phyloP scores from a whole-genome alignment of 106 monocot genomes.

The Platanthera zijinensis region DNA sequence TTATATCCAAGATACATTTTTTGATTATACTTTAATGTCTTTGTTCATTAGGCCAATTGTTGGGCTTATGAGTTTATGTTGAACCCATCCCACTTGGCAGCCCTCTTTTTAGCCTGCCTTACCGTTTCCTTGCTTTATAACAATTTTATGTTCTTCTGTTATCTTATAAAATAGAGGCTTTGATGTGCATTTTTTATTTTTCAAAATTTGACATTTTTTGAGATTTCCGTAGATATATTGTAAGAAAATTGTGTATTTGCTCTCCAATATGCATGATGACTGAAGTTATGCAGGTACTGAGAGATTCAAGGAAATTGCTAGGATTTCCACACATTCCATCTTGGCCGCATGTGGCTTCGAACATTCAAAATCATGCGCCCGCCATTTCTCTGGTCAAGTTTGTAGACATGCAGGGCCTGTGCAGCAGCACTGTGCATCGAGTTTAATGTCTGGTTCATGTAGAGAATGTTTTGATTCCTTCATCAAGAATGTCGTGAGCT shows the following conservation, averaged over 20 bases:
- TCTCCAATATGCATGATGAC: neutral
- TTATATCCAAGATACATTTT: too few relatives aligned
- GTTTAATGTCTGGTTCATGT: slow-evolving; percentile 40
- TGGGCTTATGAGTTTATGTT: neutral
- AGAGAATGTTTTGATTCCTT: slow-evolving; percentile 47
- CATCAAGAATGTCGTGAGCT: slow-evolving; percentile 39
- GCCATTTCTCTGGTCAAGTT: slow-evolving; percentile 11
- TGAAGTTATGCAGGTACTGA: slow-evolving; percentile 27
- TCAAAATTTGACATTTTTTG: neutral
- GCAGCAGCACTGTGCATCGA: slow-evolving; percentile 11
- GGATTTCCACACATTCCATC: slow-evolving; percentile 62
- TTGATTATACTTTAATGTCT: too few relatives aligned
- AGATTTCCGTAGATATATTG: neutral
- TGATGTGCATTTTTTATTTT: neutral
- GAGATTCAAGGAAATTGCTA: slow-evolving; percentile 63
- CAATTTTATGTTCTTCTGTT: neutral
- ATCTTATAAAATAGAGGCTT: neutral
- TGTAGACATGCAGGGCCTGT: slow-evolving; percentile 33
- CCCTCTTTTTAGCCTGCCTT: too few relatives aligned
- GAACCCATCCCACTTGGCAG: too few relatives aligned
- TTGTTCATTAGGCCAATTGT: neutral
- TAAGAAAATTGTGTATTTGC: neutral
- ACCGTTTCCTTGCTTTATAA: neutral
- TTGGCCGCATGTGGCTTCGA: slow-evolving; percentile 70
- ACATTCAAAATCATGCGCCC: slow-evolving; percentile 37